Conservation (phyloP, 345 rosid genomes). For the Hypericum perforatum region DNA sequence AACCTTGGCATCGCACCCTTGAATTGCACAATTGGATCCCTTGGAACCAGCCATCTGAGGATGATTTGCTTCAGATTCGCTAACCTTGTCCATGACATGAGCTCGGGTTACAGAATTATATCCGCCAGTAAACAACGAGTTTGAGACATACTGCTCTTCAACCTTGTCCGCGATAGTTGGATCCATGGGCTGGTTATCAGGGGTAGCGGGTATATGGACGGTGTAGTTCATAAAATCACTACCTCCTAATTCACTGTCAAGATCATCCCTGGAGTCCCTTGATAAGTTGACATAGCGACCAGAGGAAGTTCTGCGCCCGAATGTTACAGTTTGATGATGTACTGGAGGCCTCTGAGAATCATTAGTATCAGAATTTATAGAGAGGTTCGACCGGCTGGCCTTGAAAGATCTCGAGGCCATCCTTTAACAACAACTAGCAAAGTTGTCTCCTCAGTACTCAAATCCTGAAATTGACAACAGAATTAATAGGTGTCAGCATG, state of each 20-base stretch:
- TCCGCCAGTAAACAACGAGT: neutral
- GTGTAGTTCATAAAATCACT: neutral
- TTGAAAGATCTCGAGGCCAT: conserved; percentile 68
- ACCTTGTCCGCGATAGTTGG: neutral
- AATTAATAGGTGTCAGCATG: too few relatives aligned
- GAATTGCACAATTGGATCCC: neutral
- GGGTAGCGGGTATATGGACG: neutral
- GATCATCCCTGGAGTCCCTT: conserved; percentile 2
- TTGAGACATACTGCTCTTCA: neutral
- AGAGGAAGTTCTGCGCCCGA: neutral
- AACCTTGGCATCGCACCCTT: neutral
- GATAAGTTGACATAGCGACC: neutral
- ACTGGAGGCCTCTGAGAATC: neutral
- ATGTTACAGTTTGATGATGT: neutral
- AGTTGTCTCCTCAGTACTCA: too few relatives aligned
- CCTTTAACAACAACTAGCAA: too few relatives aligned
- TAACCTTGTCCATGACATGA: neutral
- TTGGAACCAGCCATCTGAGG: conserved; percentile 2
- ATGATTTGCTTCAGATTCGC: neutral
- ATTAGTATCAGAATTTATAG: neutral
- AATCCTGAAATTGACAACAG: too few relatives aligned
- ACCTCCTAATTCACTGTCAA: neutral
- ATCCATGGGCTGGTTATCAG: conserved; percentile 2
- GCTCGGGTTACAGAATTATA: too few relatives aligned
- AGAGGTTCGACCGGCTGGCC: conserved; percentile 36